Conservation (phyloP, 139 green algal species). For the Chlorella sp. region DNA sequence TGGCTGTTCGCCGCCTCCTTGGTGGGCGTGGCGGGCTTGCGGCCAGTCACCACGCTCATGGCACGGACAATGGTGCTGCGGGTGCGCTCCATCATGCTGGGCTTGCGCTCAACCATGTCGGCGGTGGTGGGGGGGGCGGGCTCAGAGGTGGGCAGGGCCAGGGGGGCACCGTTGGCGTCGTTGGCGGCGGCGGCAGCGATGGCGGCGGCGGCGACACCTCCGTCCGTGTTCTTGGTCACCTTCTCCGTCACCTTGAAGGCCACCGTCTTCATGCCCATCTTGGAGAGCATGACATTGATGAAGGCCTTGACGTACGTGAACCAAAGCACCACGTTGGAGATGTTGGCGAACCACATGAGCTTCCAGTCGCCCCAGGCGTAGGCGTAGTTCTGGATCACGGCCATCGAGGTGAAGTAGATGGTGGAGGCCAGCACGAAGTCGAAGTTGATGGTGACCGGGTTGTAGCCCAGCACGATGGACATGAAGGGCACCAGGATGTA, state of each 20-base stretch:
- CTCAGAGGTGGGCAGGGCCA: too few relatives aligned
- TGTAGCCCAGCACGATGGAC: slow-evolving; percentile 20
- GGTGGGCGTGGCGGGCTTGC: too few relatives aligned
- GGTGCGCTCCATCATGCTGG: not conserved
- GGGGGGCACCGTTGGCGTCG: not conserved
- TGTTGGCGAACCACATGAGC: slow-evolving; percentile 17
- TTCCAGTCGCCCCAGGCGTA: slow-evolving; percentile 2
- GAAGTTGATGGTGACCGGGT: slow-evolving; percentile 14
- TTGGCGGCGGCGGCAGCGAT: not conserved
- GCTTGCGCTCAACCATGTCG: not conserved
- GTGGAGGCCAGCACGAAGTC: slow-evolving; percentile 1
- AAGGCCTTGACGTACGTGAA: slow-evolving; percentile 20
- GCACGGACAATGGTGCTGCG: too few relatives aligned
- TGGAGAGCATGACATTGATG: slow-evolving; percentile 10
- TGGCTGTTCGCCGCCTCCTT: too few relatives aligned
- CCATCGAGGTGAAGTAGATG: not conserved
- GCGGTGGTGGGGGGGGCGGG: too few relatives aligned
- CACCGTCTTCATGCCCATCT: slow-evolving; percentile 3
- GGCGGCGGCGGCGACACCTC: not conserved
- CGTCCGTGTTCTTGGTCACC: not conserved
- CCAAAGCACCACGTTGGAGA: slow-evolving; percentile 17
- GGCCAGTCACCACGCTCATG: too few relatives aligned
- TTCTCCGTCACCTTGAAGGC: slow-evolving; percentile 10
- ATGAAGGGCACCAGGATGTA: slow-evolving; percentile 17
- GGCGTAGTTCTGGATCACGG: slow-evolving; percentile 10